Percentiles rank a stretch among this genome's conserved stretches.
Conservation (phyloP, 1,139 yeast species). For the Saccharomyces hybrid region DNA sequence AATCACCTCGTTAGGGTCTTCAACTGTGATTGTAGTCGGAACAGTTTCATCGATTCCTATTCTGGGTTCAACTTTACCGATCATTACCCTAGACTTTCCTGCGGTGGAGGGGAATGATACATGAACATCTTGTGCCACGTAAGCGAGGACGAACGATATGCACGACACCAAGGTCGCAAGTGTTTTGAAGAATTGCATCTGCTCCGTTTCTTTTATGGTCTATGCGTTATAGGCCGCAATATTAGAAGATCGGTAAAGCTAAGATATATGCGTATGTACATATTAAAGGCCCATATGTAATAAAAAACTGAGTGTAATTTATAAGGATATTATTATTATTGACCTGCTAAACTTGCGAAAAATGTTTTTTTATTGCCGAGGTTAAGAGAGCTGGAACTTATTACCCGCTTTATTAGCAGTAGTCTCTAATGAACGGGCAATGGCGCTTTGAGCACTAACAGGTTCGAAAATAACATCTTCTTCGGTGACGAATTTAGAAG, state of each 20-base stretch:
- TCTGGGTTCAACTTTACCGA: conserved; percentile 8
- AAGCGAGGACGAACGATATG: conserved; percentile 10
- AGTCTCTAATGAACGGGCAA: conserved; percentile 8
- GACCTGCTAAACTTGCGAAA: conserved; percentile 3
- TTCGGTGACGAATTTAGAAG: neutral
- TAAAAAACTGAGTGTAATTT: conserved; percentile 2
- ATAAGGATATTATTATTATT: conserved; percentile 1
- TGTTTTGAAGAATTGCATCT: neutral
- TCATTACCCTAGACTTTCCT: conserved; percentile 7
- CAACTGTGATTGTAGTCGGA: conserved; percentile 7
- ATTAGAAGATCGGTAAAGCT: neutral
- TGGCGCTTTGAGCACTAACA: conserved; percentile 7
- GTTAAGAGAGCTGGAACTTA: conserved; percentile 2
- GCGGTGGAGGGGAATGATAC: conserved; percentile 2
- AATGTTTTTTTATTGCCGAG: neutral
- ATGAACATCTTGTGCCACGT: conserved; percentile 14
- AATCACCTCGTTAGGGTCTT: conserved; percentile 10
- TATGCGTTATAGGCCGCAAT: neutral
- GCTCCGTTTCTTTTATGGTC: neutral
- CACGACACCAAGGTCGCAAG: conserved; percentile 6
- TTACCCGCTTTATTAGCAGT: conserved; percentile 11
- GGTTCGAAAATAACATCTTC: conserved; percentile 4
- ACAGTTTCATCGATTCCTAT: conserved; percentile 6
- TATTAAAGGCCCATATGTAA: neutral
- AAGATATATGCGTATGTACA: neutral